Percentiles rank a stretch among this genome's conserved stretches.
These are phyloP conservation scores for Eutrema heterophyllum DNA, from an alignment of 345 rosid genomes.

Conservation along the genomic window DNA sequence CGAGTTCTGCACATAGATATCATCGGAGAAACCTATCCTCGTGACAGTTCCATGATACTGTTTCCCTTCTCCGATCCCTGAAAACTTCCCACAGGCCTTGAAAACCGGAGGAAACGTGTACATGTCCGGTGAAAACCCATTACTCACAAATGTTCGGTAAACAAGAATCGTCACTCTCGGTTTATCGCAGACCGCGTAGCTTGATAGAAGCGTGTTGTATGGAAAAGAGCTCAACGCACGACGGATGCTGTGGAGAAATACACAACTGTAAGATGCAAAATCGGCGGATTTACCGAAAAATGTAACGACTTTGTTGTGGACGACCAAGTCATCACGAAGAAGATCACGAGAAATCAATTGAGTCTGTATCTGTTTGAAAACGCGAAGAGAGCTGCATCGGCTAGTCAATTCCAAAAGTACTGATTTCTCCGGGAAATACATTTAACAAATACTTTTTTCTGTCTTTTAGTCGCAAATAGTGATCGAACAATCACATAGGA, in stretches of 20 bases:
- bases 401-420: conserved; percentile 19
- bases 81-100: conserved; percentile 44
- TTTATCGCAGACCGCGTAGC: conserved; percentile 23
- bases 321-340: conserved; percentile 17
- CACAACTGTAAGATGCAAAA: conserved; percentile 16
- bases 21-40: conserved; percentile 31
- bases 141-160: conserved; percentile 19
- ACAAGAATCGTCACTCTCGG: conserved; percentile 28
- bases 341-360: conserved; percentile 7
- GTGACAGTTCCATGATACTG: conserved; percentile 33
- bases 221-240: conserved; percentile 26
- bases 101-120: conserved; percentile 42
- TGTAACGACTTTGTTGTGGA: conserved; percentile 22
- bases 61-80: conserved; percentile 28
- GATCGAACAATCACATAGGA: background rate
- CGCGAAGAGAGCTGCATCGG: conserved; percentile 29
- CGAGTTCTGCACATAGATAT: conserved; percentile 39
- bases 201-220: conserved; percentile 27
- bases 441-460: background rate
- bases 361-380: conserved; percentile 36
- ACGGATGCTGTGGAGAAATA: conserved; percentile 22
- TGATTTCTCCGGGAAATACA: conserved; percentile 18
- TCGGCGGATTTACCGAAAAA: conserved; percentile 24
- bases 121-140: conserved; percentile 38
- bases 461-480: background rate